Evolutionary conservation across 2,329 filamentous ascomycete species (phyloP).

Genomic region (Tolypocladium pustulatum): DNA sequence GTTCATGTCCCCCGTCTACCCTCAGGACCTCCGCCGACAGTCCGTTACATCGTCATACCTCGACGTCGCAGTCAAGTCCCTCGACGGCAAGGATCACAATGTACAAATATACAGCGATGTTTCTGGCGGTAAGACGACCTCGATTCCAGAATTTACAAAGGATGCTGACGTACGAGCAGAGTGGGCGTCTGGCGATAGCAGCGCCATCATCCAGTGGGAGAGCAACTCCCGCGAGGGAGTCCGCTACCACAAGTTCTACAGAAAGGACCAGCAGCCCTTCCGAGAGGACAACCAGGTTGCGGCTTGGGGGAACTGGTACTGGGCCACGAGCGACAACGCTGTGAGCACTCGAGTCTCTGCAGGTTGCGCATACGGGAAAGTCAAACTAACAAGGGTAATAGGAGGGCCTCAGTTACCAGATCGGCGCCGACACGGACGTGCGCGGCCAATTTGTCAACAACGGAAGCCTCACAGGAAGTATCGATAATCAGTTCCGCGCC

Average conservation of each 20-base stretch:
- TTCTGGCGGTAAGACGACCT: slow-evolving; percentile 24
- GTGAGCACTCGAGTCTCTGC: neutral
- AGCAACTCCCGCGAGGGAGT: slow-evolving; percentile 39
- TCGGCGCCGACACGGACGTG: slow-evolving; percentile 54
- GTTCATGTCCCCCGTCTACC: slow-evolving; percentile 61
- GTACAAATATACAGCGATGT: slow-evolving; percentile 67
- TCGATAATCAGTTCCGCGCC: slow-evolving; percentile 50
- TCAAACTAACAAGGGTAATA: neutral
- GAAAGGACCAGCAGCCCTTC: slow-evolving; percentile 52
- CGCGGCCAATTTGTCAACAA: slow-evolving; percentile 55
- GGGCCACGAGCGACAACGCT: slow-evolving; percentile 49
- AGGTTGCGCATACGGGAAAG: neutral
- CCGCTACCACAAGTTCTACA: slow-evolving; percentile 54
- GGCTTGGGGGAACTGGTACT: slow-evolving; percentile 75
- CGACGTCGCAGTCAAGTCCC: slow-evolving; percentile 48
- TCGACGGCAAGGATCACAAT: slow-evolving; percentile 51
- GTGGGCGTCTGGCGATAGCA: slow-evolving; percentile 57
- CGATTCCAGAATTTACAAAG: neutral
- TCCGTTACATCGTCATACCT: slow-evolving; percentile 64
- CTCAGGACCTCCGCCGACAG: slow-evolving; percentile 54
- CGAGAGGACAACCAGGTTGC: slow-evolving; percentile 59
- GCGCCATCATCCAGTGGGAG: slow-evolving; percentile 50
- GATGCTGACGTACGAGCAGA: slow-evolving; percentile 33
- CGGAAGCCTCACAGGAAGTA: slow-evolving; percentile 50
- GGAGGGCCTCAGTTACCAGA: slow-evolving; percentile 52